Conservation (phyloP, 148 eudicot genomes). For the Diospyros kaki region DNA sequence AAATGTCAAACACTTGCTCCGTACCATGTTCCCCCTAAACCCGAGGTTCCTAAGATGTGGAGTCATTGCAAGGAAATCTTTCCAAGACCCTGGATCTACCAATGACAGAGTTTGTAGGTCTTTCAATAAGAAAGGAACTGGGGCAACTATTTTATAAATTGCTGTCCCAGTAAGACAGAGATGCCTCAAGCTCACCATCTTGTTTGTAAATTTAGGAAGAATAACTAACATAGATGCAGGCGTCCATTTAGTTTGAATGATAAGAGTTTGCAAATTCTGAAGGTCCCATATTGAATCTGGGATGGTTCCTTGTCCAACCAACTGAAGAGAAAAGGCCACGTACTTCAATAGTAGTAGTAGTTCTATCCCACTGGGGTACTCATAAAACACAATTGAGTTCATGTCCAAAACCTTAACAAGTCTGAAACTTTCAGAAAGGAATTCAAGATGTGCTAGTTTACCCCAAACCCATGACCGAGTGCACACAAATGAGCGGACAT, state of each 20-base stretch:
- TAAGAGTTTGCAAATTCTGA: constrained; percentile 10
- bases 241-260: background rate
- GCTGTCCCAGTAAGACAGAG: background rate
- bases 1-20: background rate
- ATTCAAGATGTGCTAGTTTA: background rate
- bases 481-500: constrained; percentile 12
- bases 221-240: background rate
- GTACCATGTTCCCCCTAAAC: constrained; percentile 1
- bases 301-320: background rate
- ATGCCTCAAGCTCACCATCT: background rate
- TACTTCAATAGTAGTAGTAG: constrained; percentile 6
- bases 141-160: background rate
- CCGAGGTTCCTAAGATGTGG: constrained; percentile 12
- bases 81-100: background rate
- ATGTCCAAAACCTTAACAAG: constrained; percentile 12
- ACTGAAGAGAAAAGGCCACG: background rate
- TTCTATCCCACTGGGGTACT: background rate
- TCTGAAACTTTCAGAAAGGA: background rate
- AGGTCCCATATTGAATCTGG: constrained; percentile 1
- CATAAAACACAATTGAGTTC: background rate
- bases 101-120: background rate
- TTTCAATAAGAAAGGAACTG: too few species aligned
- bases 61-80: background rate
- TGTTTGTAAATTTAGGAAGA: background rate
- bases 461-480: background rate